Base-by-base conservation (phyloP, 192 early-diverging fungal genomes). In the Chytriomyces sp. region DNA sequence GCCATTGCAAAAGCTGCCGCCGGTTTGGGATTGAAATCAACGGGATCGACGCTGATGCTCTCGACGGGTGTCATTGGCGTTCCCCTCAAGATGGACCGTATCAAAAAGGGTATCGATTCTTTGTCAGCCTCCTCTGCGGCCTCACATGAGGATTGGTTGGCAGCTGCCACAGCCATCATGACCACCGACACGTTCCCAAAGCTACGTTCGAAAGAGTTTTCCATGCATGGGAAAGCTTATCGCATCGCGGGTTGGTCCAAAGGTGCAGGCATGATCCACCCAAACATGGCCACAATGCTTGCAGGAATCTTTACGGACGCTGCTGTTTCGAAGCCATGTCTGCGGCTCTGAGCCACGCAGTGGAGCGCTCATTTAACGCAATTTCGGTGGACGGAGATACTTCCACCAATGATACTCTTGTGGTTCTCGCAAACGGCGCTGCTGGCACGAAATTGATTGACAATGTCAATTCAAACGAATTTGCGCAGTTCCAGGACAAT, bases 151-250 rank as follows among this genome's bases (percentile, higher is more conserved):
- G 81, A 82, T 50, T 97, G 96, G 97, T 85, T 94, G 79, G 78
- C 82, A 10, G 93, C 92, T 23, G 93, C 95, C 5, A 85, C 91
- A 67, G 94, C 92, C 0, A 92, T 94, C 78, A 99, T 99, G 97
- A 99, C 97, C 0, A 99, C 97, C 0, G 97, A 99, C 78, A 97
- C 96, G 7, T 97, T 99, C 77, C 95, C 97, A 16, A 99, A 99
- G 77, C 82, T 97, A 50, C 77, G 87, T 10, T 77, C 76, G 7
- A n/a, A n/a, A 26, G 72, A 74, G 46, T 74, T 74, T 50, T 43
- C 28, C 3, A 26, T 75, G 46, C 47, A 24, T 20, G 87, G 85
- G 16, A 69, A 77, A 10, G 69, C 76, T 7, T 95, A 91, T 69
- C 81, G 90, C n/a, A 91, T 98, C 88, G 95, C 96, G 0, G 97